Percentiles rank a stretch among this genome's conserved stretches.
These are phyloP conservation scores for Plasmodium reichenowi DNA, from an alignment of 169 alveolate species.

Conservation along the genomic window DNA sequence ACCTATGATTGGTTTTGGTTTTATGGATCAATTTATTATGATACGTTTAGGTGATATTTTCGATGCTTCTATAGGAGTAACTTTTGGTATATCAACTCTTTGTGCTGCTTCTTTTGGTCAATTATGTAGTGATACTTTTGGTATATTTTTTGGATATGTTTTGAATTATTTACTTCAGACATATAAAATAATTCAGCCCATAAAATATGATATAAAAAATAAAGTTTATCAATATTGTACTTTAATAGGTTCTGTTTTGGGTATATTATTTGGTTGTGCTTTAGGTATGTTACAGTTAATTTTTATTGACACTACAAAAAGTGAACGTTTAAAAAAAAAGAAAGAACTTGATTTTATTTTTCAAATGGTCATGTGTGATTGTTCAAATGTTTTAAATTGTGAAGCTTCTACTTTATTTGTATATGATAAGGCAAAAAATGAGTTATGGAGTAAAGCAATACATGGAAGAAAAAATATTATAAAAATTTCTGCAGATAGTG, in stretches of 20 bases:
- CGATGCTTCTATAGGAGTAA: slow-evolving; percentile 69
- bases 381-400: slow-evolving; percentile 60
- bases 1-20: slow-evolving; percentile 73
- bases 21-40: slow-evolving; percentile 73
- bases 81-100: slow-evolving; percentile 67
- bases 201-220: slow-evolving; percentile 54
- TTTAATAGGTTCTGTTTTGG: slow-evolving; percentile 59
- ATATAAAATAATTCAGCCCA: slow-evolving; percentile 37
- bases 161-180: slow-evolving; percentile 55
- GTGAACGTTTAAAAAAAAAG: slow-evolving; percentile 66
- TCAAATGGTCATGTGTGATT: slow-evolving; percentile 77
- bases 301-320: slow-evolving; percentile 64
- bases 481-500: slow-evolving; percentile 55
- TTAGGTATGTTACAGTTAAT: slow-evolving; percentile 58
- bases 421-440: slow-evolving; percentile 65
- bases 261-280: slow-evolving; percentile 55
- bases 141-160: slow-evolving; percentile 51
- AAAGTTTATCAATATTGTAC: slow-evolving; percentile 60
- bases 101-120: slow-evolving; percentile 75
- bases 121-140: slow-evolving; percentile 66
- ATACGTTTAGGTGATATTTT: slow-evolving; percentile 69
- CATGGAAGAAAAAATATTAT: slow-evolving; percentile 72
- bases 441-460: slow-evolving; percentile 73
- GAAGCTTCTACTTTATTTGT: slow-evolving; percentile 62
- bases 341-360: slow-evolving; percentile 61